These are phyloP conservation scores for Stemphylium lycopersici DNA, from an alignment of 2,329 filamentous ascomycete genomes.

Conservation along the genomic window DNA sequence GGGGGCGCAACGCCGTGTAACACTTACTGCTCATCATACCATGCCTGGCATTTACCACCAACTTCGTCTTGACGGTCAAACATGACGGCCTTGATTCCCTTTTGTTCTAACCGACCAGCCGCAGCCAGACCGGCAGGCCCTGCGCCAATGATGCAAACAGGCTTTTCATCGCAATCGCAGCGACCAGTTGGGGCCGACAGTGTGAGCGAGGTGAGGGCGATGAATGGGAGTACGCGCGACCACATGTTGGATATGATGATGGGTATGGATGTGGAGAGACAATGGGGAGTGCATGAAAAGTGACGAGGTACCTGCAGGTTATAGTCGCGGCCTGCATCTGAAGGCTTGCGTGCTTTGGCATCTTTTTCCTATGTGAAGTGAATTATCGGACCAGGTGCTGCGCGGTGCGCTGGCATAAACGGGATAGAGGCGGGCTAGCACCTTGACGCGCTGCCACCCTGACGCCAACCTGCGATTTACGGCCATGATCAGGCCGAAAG, in stretches of 20 bases:
- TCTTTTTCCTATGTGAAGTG: constrained; percentile 9
- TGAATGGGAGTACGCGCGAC: constrained; percentile 29
- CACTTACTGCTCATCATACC: constrained; percentile 48
- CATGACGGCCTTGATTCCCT: constrained; percentile 44
- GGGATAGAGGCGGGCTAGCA: constrained; percentile 27
- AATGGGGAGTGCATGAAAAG: constrained; percentile 15
- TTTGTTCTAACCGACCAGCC: constrained; percentile 40
- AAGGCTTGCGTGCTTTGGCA: constrained; percentile 16
- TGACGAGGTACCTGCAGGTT: constrained; percentile 33
- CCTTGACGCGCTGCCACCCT: constrained; percentile 29
- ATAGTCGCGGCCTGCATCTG: constrained; percentile 25
- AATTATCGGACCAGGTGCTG: constrained; percentile 35
- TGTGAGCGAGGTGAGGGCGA: constrained; percentile 31
- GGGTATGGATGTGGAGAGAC: background rate
- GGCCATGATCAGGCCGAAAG: constrained; percentile 29
- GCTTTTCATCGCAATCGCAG: constrained; percentile 30
- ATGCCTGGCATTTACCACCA: constrained; percentile 48
- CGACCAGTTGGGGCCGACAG: constrained; percentile 34
- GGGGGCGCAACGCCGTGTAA: constrained; percentile 25
- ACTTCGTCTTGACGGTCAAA: constrained; percentile 46
- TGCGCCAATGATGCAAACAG: constrained; percentile 49
- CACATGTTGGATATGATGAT: constrained; percentile 18
- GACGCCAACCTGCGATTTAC: constrained; percentile 33
- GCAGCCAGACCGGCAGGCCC: constrained; percentile 46
- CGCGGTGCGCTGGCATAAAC: constrained; percentile 45